Base-by-base conservation (phyloP, 1,284 basidiomycete species). In the Filobasidium uniguttulatum region DNA sequence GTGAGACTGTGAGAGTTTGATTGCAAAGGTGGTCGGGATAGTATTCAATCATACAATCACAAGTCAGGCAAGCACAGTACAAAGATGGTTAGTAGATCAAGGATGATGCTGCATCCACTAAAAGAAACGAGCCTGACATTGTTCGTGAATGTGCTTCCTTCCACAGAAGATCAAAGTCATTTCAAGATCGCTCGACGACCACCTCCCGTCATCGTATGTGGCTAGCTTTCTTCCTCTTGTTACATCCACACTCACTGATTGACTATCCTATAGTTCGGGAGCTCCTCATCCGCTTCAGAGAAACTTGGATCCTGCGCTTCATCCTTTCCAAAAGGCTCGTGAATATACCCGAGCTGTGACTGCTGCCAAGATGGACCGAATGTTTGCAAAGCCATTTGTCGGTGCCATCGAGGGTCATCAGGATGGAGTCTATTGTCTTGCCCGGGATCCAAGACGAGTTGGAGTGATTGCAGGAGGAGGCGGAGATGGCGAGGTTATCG, bases 331-430 rank as follows among this genome's bases (percentile, higher is more conserved):
- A 3, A 82, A 85, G 40, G 84, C 89, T 12, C 74, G 94, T 54
- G 93, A 98, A 71, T 88, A 94, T 46, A 90, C 82, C 19, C 80
- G 94, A 52, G 94, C 94, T 2, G 68, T 98, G 44, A 94, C 90
- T 54, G 93, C 93, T 0, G 85, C 84, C 20, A 99, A 99, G 72
- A 83, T 99, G 73, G 91, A 97, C 53, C 75, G 88, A 47, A 87
- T 99, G 72, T 97, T 97, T 65, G 83, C 93, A 23, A 97, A 94
- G 65, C 94, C 94, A 0, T 98, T 98, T 60, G 76, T 99, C 7
- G 87, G 79, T 26, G 78, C 81, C 47, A 67, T 98, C 40, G 91
- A 94, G 53, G 94, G 93, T 0, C 93, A 97, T 69, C 76, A 86
- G 28, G 94, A 98, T 66, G 90, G 91, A n/a, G 82, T 96, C 14